Evolutionary conservation across 106 monocot species (phyloP).

Genomic region (Acorus calamus): DNA sequence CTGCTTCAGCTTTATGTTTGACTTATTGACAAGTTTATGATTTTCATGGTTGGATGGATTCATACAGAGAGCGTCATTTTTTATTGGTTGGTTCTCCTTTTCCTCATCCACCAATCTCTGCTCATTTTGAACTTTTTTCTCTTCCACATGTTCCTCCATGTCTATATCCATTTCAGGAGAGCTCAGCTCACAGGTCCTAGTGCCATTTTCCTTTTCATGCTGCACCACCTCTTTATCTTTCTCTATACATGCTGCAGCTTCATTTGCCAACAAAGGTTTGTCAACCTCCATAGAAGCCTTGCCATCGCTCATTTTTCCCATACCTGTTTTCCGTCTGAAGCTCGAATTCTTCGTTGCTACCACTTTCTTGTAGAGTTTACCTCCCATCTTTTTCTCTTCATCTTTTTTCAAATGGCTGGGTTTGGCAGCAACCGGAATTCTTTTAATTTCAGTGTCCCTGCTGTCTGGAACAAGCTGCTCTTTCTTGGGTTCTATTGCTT

Average conservation of each 20-base stretch:
- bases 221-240: neutral
- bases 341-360: conserved; percentile 35
- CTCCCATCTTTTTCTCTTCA: neutral
- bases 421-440: conserved; percentile 7
- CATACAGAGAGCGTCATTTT: conserved; percentile 2
- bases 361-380: conserved; percentile 23
- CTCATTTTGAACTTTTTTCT: neutral
- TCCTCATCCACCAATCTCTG: conserved; percentile 30
- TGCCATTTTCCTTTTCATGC: neutral
- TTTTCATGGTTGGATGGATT: neutral
- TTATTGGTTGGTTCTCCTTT: conserved; percentile 54
- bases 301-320: conserved; percentile 2
- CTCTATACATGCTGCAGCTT: conserved; percentile 5
- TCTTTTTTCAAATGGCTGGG: conserved; percentile 6
- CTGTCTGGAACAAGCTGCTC: conserved; percentile 2
- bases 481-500: conserved; percentile 7
- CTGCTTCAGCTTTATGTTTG: neutral
- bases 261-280: conserved; percentile 3
- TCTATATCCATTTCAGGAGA: neutral
- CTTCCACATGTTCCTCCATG: conserved; percentile 9
- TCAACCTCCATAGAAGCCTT: conserved; percentile 5
- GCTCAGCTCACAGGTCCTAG: conserved; percentile 2
- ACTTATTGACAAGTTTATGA: neutral
- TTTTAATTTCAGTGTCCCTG: conserved; percentile 13
- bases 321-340: conserved; percentile 9